Base-by-base conservation (phyloP, 2,329 filamentous ascomycete genomes). In the Sporothrix inflata region DNA sequence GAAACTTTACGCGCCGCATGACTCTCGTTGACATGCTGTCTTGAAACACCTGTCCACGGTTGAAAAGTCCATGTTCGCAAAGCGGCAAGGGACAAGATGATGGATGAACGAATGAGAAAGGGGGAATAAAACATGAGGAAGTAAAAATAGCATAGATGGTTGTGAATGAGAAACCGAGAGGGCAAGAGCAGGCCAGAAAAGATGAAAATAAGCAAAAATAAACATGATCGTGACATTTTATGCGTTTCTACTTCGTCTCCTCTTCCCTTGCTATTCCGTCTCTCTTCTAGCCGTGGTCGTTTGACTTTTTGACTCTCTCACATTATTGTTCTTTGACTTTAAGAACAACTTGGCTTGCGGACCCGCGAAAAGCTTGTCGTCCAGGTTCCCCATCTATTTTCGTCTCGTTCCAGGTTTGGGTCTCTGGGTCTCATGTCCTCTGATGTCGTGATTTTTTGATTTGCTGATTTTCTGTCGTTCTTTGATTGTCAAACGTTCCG, bases 1-100 rank as follows among this genome's bases (percentile, higher is more conserved):
- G 63, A 67, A 67, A 67, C 42, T 51, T 9, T 67, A 67, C 42
- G 63, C 63, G 63, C 63, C 63, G 63, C 63, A 67, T 67, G 63
- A 67, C 63, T 67, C 61, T 65, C 61, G 40, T 11, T 65, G 61
- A 65, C 61, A 47, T 40, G 61, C 40, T 21, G 61, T 47, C 21
- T 30, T 65, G 61, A 65, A 65, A 65, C 61, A 47, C 53, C 30
- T 57, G 57, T 12, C 38, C 57, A 24, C 19, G 21, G 34, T 14
- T 42, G 34, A 12, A 63, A 16, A 21, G 57, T 63, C n/a, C 19
- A 42, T 34, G 53, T 34, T 19, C 27, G 27, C 53, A 61, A 42
- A 65, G 60, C 38, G 60, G 21, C 60, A 65, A 45, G n/a, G 60
- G 38, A 38, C 11, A 21, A 5, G 11, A 40, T 11, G 49, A 24